Conservation (phyloP, 2,329 filamentous ascomycete genomes). For the Aspergillus bombycis region DNA sequence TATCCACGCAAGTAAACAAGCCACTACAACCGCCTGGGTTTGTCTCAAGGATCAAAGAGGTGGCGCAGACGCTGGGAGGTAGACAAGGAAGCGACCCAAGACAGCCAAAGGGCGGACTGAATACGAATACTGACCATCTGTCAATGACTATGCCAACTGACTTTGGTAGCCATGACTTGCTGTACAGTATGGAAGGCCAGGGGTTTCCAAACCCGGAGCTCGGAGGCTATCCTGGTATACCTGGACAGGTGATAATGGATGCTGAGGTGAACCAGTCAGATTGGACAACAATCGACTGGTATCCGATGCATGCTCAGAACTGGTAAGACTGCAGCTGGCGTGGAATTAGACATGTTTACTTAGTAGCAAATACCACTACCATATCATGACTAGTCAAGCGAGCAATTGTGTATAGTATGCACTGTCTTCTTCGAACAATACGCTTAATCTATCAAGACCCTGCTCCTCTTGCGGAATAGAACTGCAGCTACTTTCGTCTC, state of each 20-base stretch:
- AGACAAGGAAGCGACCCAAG: background rate
- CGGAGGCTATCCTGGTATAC: background rate
- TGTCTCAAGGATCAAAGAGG: slow-evolving; percentile 30
- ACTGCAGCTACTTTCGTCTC: no score
- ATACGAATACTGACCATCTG: background rate
- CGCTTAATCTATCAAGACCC: background rate
- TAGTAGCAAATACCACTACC: background rate
- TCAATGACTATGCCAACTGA: background rate
- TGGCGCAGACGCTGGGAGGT: background rate
- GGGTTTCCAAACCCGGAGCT: background rate
- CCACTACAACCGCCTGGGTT: slow-evolving; percentile 29
- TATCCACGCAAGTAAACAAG: slow-evolving; percentile 16
- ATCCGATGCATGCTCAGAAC: background rate
- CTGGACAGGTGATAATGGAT: background rate
- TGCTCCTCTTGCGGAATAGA: no score
- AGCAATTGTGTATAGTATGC: background rate
- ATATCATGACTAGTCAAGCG: background rate
- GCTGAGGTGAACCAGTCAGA: background rate
- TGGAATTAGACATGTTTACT: background rate
- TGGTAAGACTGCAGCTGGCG: background rate
- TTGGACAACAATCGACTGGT: background rate
- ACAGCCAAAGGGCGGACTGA: background rate
- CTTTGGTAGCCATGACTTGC: background rate
- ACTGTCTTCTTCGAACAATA: background rate
- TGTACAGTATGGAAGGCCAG: background rate